Conservation (phyloP, 306 rosid genomes). For the Bauhinia variegata region DNA sequence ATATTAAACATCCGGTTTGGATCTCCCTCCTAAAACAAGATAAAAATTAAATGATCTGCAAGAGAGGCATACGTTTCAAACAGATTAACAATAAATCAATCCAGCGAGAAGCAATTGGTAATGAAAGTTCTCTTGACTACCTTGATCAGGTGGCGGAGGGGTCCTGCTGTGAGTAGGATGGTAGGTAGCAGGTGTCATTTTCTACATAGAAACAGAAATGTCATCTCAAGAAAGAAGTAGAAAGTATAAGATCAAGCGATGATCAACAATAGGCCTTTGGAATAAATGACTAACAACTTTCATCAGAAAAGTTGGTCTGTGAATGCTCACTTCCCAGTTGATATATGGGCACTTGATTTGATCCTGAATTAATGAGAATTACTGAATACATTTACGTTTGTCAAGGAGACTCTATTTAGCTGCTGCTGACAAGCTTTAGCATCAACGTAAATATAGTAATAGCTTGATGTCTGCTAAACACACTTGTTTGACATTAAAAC, state of each 20-base stretch:
- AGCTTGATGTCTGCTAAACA: too few relatives aligned
- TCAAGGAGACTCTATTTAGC: too few relatives aligned
- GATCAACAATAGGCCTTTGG: background rate
- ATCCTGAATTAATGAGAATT: too few relatives aligned
- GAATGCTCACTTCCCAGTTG: too few relatives aligned
- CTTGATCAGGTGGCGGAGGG: conserved; percentile 95
- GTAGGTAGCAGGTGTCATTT: conserved; percentile 74
- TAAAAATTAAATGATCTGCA: conserved; percentile 17
- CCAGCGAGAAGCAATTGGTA: conserved; percentile 5
- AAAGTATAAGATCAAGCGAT: conserved; percentile 13
- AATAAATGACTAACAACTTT: conserved; percentile 9
- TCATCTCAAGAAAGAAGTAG: conserved; percentile 16
- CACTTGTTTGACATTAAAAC: too few relatives aligned
- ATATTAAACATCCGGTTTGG: conserved; percentile 17
- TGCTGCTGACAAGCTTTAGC: too few relatives aligned
- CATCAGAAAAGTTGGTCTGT: background rate
- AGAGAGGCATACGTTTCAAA: conserved; percentile 19
- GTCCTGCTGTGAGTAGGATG: conserved; percentile 80
- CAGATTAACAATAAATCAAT: conserved; percentile 31
- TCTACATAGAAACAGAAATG: conserved; percentile 49
- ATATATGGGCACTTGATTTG: background rate
- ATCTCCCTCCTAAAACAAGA: conserved; percentile 28
- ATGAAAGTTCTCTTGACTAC: conserved; percentile 42
- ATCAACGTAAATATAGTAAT: too few relatives aligned
- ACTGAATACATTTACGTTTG: too few relatives aligned